A percentile compares a stretch with the other conserved stretches of the same genome.
Evolutionary conservation across 805 yeast genomes (phyloP).

Genomic region (baker's yeast (Saccharomyces cerevisiae)): DNA sequence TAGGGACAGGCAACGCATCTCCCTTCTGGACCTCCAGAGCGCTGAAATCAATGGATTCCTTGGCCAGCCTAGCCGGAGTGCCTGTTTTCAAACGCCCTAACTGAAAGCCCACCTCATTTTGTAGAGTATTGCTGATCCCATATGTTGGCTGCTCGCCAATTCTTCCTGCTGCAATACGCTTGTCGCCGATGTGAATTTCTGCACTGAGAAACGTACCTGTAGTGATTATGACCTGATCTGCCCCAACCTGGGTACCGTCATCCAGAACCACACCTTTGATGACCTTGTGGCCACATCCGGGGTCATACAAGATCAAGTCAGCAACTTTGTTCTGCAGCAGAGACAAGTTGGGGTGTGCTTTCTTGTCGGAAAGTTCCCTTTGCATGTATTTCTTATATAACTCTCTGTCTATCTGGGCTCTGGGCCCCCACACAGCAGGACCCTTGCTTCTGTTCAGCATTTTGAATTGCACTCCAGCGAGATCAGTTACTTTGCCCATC

Average conservation of each 20-base stretch:
- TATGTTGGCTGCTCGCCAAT: slow-evolving; percentile 88
- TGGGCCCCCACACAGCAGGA: slow-evolving; percentile 94
- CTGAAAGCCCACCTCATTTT: slow-evolving; percentile 60
- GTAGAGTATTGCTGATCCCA: slow-evolving; percentile 74
- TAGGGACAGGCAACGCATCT: slow-evolving; percentile 79
- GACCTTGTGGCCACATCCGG: not conserved
- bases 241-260: slow-evolving; percentile 50
- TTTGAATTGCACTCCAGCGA: slow-evolving; percentile 87
- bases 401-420: slow-evolving; percentile 90
- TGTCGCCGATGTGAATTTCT: slow-evolving; percentile 86
- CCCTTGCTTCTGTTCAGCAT: slow-evolving; percentile 81
- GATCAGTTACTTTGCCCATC: slow-evolving; percentile 76
- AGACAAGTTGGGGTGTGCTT: slow-evolving; percentile 41
- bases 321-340: slow-evolving; percentile 68
- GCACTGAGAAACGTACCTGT: slow-evolving; percentile 95
- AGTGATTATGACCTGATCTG: slow-evolving; percentile 72
- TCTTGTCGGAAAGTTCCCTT: slow-evolving; percentile 36
- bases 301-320: slow-evolving; percentile 61
- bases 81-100: slow-evolving; percentile 93
- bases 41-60: slow-evolving; percentile 59
- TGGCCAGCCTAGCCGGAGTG: slow-evolving; percentile 85
- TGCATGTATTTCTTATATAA: slow-evolving; percentile 80
- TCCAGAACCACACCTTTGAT: slow-evolving; percentile 68
- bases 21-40: slow-evolving; percentile 66
- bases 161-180: slow-evolving; percentile 80